Evolutionary conservation across 352 stramenopile species (phyloP), one percentile per base, ranked within the genome.

Genomic region (Blastocystis sp.): DNA sequence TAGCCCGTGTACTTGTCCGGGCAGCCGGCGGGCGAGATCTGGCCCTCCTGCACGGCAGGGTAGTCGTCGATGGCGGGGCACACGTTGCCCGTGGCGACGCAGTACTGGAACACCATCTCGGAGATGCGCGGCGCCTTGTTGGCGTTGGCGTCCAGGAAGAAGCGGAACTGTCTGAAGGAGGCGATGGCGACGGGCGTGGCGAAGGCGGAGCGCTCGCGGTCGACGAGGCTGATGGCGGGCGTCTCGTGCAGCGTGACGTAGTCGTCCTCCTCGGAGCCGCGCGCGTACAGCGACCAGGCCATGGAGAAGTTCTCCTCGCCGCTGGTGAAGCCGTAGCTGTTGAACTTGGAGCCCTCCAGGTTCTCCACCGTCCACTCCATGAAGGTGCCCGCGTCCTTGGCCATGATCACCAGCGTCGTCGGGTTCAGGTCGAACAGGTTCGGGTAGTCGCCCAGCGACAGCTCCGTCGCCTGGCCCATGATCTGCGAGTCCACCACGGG

Each of bases 321-420:
- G 60, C 9, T 65, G 69, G 62, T 40, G 48, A 79, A n/a, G 60
- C 43, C 69, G 40, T 48, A 79, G 40, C 57, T 79, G 48, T 79
- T 79, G 43, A 79, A 79, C 19, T 64, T 62, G 7, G 19, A 63
- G 34, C 48, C 48, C 57, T 79, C 69, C 57, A 65, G 24, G 52
- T 79, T 79, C 42, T 79, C 69, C 19, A 79, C 48, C 34, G 19
- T 79, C 69, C 69, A 64, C 43, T 79, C 69, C 10, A 79, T 43
- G 60, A 45, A 64, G 19, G 69, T 62, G 4, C 43, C 43, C 4
- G 24, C 1, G 10, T 21, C 42, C 2, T 60, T 48, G 1, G 0
- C 43, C 7, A 64, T n/a, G 11, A 28, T 43, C 4, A n/a, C 42
- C 2, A 62, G 4, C 1, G 69, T 64, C 21, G 19, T 34, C 21